Conservation (phyloP, 805 yeast species). For the Wickerhamomyces bisporus region DNA sequence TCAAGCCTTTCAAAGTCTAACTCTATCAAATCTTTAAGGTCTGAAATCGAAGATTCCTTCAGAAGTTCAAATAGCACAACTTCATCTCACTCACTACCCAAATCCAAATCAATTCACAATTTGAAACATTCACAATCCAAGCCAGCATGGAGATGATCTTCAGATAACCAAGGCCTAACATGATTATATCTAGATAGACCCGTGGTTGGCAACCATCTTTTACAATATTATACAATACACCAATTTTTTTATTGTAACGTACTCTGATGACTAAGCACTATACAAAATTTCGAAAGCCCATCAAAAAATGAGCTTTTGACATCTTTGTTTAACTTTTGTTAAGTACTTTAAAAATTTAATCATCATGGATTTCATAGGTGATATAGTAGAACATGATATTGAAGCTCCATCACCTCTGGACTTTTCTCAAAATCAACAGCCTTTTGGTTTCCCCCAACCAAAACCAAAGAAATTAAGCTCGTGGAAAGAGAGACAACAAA, state of each 20-base stretch:
- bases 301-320: no score
- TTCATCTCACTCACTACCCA: background rate
- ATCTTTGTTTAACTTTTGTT: no score
- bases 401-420: slow-evolving; percentile 95
- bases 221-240: background rate
- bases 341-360: no score
- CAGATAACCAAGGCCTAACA: no score
- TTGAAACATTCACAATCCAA: background rate
- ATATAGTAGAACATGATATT: slow-evolving; percentile 83
- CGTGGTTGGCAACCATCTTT: no score
- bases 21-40: background rate
- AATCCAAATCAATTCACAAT: background rate
- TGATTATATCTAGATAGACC: no score
- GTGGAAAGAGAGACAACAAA: slow-evolving; percentile 89
- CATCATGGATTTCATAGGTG: slow-evolving; percentile 86
- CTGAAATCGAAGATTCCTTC: background rate
- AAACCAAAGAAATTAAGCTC: slow-evolving; percentile 59
- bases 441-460: slow-evolving; percentile 80
- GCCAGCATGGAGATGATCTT: background rate
- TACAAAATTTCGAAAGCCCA: no score
- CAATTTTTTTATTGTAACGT: background rate
- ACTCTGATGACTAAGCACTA: background rate
- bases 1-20: background rate
- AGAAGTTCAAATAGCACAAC: no score
- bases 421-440: slow-evolving; percentile 77